Percentiles rank a stretch among this genome's conserved stretches.
These are phyloP conservation scores for Plasmodium cynomolgi DNA, from an alignment of 169 alveolate species.

Conservation along the genomic window DNA sequence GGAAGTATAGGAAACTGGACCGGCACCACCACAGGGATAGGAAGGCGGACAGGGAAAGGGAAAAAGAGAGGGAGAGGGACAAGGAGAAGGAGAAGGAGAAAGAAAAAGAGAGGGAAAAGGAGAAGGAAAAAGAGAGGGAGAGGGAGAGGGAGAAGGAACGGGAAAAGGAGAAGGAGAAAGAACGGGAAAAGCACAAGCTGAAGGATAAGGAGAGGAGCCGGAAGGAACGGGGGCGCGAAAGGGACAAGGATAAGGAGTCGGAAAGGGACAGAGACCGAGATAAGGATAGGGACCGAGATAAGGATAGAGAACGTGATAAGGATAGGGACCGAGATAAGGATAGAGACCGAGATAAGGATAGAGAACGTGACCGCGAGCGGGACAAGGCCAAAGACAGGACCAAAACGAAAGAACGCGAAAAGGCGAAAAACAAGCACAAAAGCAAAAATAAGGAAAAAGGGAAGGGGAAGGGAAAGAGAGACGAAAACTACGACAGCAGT, in stretches of 20 bases:
- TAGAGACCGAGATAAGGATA: not conserved
- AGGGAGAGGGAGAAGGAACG: not conserved
- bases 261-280: not conserved
- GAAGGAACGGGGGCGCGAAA: not conserved
- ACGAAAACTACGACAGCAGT: constrained; percentile 34
- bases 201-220: not conserved
- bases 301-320: not conserved
- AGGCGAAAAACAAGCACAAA: constrained; percentile 18
- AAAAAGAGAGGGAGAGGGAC: constrained; percentile 2
- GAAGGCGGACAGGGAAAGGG: constrained; percentile 31
- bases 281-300: not conserved
- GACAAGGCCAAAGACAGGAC: constrained; percentile 5
- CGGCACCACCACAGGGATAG: constrained; percentile 19
- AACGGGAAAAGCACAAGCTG: constrained; percentile 7
- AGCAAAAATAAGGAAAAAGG: constrained; percentile 8
- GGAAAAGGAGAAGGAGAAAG: not conserved
- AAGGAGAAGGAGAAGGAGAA: not conserved
- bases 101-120: constrained; percentile 10
- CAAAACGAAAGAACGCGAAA: constrained; percentile 4
- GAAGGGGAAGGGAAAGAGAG: constrained; percentile 9
- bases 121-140: constrained; percentile 4
- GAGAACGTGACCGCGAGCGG: not conserved
- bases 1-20: constrained; percentile 42
- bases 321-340: not conserved
- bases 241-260: not conserved